These are phyloP conservation scores for bread wheat (Triticum aestivum) DNA, from an alignment of 176 grass and related monocot genomes.

Conservation along the genomic window DNA sequence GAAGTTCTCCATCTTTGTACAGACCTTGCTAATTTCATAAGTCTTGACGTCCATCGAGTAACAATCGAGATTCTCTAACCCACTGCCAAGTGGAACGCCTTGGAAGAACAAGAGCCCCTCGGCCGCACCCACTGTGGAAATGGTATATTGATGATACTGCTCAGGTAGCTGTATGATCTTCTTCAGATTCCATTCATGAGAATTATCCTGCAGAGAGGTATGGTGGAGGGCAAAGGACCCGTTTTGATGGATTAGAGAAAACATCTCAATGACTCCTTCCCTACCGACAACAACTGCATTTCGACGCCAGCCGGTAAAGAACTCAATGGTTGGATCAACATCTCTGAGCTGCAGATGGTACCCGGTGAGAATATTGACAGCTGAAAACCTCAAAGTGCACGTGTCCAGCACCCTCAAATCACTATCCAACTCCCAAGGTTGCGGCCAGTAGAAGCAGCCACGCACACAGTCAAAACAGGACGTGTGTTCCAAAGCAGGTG, in stretches of 20 bases:
- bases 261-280: neutral
- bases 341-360: too few species aligned
- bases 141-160: neutral
- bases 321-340: too few species aligned
- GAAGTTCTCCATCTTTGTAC: neutral
- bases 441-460: too few species aligned
- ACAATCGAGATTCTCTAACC: neutral
- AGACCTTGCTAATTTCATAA: neutral
- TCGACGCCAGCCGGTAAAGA: neutral
- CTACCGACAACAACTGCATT: neutral
- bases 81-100: neutral
- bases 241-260: neutral
- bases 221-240: neutral
- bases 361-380: too few species aligned
- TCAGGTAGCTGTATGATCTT: neutral
- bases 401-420: too few species aligned
- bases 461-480: too few species aligned
- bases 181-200: neutral
- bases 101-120: conserved; percentile 10
- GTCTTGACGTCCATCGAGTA: neutral
- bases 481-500: too few species aligned
- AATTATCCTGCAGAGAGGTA: neutral
- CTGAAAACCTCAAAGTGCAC: too few species aligned
- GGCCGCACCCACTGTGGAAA: neutral
- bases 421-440: too few species aligned